Percentiles rank a stretch among this genome's conserved stretches.
These are phyloP conservation scores for Paratinospora sagittata DNA, from an alignment of 164 flowering plant genomes.

Conservation along the genomic window DNA sequence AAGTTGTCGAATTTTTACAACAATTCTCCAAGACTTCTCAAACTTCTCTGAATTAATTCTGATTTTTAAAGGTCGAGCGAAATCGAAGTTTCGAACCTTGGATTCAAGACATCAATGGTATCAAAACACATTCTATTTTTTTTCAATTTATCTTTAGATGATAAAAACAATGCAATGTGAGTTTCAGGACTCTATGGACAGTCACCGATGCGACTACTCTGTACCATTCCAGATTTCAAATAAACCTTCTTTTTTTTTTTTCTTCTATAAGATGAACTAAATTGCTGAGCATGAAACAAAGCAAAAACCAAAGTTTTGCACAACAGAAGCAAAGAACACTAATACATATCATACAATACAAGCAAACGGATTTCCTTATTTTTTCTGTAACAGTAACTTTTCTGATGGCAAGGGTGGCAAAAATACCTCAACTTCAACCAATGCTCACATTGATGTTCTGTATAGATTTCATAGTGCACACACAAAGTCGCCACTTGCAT, in stretches of 20 bases:
- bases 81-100: too few species aligned
- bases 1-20: too few species aligned
- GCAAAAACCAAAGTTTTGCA: not conserved
- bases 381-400: not conserved
- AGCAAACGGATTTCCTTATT: not conserved
- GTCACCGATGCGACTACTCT: too few species aligned
- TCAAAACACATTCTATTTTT: not conserved
- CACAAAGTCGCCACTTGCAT: slow-evolving; percentile 72
- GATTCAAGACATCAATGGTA: not conserved
- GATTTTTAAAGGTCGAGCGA: too few species aligned
- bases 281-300: not conserved
- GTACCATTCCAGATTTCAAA: too few species aligned
- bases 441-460: not conserved
- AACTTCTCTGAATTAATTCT: too few species aligned
- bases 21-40: too few species aligned
- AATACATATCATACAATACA: not conserved
- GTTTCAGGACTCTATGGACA: too few species aligned
- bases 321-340: not conserved
- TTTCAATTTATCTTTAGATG: not conserved
- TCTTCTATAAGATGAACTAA: not conserved
- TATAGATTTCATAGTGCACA: slow-evolving; percentile 40
- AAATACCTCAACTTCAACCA: slow-evolving; percentile 13
- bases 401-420: not conserved
- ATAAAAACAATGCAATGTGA: not conserved
- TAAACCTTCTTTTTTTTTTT: too few species aligned